These are phyloP conservation scores for Peterozyma xylosa DNA, from an alignment of 805 yeast species.

Conservation along the genomic window DNA sequence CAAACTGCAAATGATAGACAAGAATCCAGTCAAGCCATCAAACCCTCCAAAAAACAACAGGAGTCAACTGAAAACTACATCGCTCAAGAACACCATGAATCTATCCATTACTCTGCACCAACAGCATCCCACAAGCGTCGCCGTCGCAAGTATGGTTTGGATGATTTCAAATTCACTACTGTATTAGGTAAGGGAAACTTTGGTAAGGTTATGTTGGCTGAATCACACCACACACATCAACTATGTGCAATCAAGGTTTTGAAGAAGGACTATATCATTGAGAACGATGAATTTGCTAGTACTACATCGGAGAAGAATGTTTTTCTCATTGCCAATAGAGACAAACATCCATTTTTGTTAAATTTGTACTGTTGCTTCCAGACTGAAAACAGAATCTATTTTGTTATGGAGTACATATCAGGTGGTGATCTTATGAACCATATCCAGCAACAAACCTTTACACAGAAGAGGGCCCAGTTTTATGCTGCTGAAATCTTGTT, in stretches of 20 bases:
- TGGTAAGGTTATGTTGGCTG: constrained; percentile 97
- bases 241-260: constrained; percentile 94
- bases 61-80: no score
- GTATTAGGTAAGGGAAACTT: constrained; percentile 98
- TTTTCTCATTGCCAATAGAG: constrained; percentile 64
- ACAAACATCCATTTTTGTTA: constrained; percentile 87
- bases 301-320: constrained; percentile 93
- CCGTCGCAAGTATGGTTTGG: constrained; percentile 79
- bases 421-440: constrained; percentile 99
- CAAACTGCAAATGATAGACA: no score
- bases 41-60: no score
- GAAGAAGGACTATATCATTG: constrained; percentile 92
- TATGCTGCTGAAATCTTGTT: constrained; percentile 94
- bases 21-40: no score
- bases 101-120: constrained; percentile 10
- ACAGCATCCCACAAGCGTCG: constrained; percentile 18
- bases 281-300: constrained; percentile 93
- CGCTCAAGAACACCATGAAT: constrained; percentile 7
- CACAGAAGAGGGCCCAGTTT: constrained; percentile 89
- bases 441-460: constrained; percentile 85
- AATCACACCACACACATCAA: constrained; percentile 72
- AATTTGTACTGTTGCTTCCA: constrained; percentile 94
- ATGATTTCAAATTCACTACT: constrained; percentile 89
- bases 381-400: constrained; percentile 93
- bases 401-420: constrained; percentile 95